phyloP scores from a whole-genome alignment of 179 eudicot genomes.

The Drosera spatulata region DNA sequence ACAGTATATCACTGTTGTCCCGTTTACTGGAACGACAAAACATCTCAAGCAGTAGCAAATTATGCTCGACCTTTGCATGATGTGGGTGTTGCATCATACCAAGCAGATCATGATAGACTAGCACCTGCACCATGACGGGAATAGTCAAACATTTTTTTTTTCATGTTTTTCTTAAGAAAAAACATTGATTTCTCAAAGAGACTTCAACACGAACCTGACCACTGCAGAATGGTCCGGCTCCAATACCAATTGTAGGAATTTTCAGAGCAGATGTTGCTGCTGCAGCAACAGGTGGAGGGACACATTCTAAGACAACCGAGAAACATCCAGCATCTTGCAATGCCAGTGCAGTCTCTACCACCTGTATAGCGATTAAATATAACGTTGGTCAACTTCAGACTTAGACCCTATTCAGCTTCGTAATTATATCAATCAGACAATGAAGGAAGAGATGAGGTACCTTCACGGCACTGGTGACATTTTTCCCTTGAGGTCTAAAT shows the following conservation, averaged over 20 bases:
- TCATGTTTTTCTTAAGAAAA: too few relatives aligned
- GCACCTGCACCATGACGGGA: slow-evolving; percentile 31
- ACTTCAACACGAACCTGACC: slow-evolving; percentile 52
- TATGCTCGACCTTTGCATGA: slow-evolving; percentile 70
- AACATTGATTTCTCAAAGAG: neutral
- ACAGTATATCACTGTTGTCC: neutral
- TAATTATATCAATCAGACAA: too few relatives aligned
- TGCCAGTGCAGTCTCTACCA: slow-evolving; percentile 88
- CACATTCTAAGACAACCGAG: slow-evolving; percentile 89
- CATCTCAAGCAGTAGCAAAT: neutral
- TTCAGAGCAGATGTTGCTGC: slow-evolving; percentile 80
- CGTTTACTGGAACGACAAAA: neutral
- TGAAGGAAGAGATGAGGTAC: slow-evolving; percentile 17
- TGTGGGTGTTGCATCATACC: slow-evolving; percentile 99
- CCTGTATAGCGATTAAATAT: slow-evolving; percentile 31
- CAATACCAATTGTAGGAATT: slow-evolving; percentile 92
- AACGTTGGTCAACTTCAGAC: neutral
- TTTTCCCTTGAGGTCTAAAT: slow-evolving; percentile 93
- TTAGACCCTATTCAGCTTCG: too few relatives aligned
- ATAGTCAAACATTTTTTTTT: neutral
- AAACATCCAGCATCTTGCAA: slow-evolving; percentile 95
- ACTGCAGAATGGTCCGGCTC: slow-evolving; percentile 95
- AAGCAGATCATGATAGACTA: slow-evolving; percentile 91
- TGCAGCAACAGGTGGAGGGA: slow-evolving; percentile 92
- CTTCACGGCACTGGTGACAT: slow-evolving; percentile 77